Percentiles rank a stretch among this genome's conserved stretches.
Conservation (phyloP, 192 early-diverging fungal species). For the Backusella australiensis region DNA sequence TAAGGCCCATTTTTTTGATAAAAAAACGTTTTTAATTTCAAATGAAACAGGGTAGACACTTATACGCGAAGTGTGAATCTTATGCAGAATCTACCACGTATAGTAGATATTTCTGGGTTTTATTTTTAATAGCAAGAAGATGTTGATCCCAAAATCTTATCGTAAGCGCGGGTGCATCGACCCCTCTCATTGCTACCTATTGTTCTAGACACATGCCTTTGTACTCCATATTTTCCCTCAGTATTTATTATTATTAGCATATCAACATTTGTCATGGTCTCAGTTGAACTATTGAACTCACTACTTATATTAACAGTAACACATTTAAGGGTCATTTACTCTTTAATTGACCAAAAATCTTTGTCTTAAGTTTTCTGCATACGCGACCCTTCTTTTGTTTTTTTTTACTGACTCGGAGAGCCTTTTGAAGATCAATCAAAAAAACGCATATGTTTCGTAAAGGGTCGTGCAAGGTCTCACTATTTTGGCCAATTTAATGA, state of each 20-base stretch:
- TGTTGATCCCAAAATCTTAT: neutral
- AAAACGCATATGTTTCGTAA: neutral
- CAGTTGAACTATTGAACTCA: too few species aligned
- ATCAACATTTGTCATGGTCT: too few species aligned
- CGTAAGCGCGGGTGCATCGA: neutral
- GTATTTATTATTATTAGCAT: neutral
- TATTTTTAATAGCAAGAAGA: neutral
- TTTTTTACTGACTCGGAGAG: neutral
- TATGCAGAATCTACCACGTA: neutral
- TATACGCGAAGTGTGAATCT: neutral
- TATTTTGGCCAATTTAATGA: neutral
- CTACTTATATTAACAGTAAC: too few species aligned
- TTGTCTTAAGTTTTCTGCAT: neutral
- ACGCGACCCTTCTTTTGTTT: neutral
- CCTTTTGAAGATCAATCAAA: neutral
- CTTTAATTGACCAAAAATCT: neutral
- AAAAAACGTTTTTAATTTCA: neutral
- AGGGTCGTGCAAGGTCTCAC: neutral
- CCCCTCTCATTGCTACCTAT: neutral
- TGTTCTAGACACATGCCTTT: neutral
- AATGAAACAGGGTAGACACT: neutral
- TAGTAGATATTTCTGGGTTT: neutral
- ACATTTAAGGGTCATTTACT: neutral
- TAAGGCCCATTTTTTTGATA: neutral
- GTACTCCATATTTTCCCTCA: neutral